phyloP scores from a whole-genome alignment of 176 grass and related monocot species.

The Panicum miliaceum region DNA sequence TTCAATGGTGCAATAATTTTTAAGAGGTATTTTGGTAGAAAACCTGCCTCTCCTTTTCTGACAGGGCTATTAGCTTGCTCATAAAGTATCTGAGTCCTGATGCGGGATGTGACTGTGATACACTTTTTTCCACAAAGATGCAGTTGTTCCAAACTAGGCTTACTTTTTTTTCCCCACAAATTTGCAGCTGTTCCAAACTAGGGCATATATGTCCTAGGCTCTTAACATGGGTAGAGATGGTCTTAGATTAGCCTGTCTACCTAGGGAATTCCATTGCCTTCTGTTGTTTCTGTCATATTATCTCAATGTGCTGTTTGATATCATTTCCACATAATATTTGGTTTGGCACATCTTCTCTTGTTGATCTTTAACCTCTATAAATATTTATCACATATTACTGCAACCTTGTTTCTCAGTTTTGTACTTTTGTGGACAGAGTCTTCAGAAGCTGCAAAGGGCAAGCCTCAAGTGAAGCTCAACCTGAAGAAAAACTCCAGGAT shows the following conservation, averaged over 20 bases:
- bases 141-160: background rate
- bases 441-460: conserved; percentile 46
- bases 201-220: background rate
- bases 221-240: background rate
- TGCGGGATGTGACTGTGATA: background rate
- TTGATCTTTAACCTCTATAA: background rate
- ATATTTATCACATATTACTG: background rate
- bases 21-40: background rate
- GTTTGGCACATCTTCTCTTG: background rate
- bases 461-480: conserved; percentile 56
- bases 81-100: background rate
- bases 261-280: background rate
- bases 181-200: background rate
- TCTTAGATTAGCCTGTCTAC: background rate
- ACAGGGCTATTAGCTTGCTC: background rate
- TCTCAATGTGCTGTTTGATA: background rate
- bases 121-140: conserved; percentile 6
- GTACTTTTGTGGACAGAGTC: conserved; percentile 43
- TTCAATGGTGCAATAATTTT: background rate
- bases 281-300: background rate
- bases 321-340: background rate
- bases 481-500: conserved; percentile 71
- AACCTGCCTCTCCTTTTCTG: background rate
- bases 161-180: too few relatives aligned
- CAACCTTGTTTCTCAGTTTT: background rate